A percentile compares a stretch with the other conserved stretches of the same genome.
Evolutionary conservation across 371 early-diverging fungal genomes (phyloP).

Genomic region (Mortierella polycephala): DNA sequence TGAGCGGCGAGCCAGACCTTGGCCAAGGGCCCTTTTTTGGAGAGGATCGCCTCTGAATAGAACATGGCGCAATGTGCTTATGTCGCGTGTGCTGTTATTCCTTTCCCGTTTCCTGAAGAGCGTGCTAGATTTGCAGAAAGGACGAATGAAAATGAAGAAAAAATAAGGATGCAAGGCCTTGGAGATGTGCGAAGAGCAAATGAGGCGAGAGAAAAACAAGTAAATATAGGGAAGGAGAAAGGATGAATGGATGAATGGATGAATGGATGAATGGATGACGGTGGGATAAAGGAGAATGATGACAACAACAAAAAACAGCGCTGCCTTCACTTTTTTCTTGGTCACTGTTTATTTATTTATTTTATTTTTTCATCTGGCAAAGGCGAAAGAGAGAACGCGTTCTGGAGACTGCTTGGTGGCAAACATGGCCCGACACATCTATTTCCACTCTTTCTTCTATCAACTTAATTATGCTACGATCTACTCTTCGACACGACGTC

Average conservation of each 20-base stretch:
- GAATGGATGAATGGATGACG: neutral
- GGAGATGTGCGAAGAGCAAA: neutral
- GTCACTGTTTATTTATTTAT: slow-evolving; percentile 7
- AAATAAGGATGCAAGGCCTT: neutral
- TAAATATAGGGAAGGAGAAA: neutral
- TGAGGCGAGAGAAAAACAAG: neutral
- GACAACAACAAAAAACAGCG: neutral
- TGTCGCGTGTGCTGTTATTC: neutral
- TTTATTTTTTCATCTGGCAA: neutral
- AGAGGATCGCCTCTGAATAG: slow-evolving; percentile 80
- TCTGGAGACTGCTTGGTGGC: slow-evolving; percentile 3
- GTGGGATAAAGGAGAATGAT: neutral
- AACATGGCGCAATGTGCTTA: slow-evolving; percentile 64
- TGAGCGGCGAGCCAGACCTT: slow-evolving; percentile 99
- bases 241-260: neutral
- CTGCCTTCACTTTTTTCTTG: neutral
- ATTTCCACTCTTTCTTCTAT: no score
- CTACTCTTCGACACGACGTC: no score
- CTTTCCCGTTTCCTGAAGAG: neutral
- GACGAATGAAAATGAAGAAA: neutral
- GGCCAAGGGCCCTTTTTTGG: slow-evolving; percentile 92
- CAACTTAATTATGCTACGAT: no score
- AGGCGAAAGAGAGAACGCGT: neutral
- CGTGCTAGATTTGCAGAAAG: neutral
- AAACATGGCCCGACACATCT: neutral